These are phyloP conservation scores for Colletotrichum theobromicola DNA, from an alignment of 2,329 filamentous ascomycete genomes.

Conservation along the genomic window DNA sequence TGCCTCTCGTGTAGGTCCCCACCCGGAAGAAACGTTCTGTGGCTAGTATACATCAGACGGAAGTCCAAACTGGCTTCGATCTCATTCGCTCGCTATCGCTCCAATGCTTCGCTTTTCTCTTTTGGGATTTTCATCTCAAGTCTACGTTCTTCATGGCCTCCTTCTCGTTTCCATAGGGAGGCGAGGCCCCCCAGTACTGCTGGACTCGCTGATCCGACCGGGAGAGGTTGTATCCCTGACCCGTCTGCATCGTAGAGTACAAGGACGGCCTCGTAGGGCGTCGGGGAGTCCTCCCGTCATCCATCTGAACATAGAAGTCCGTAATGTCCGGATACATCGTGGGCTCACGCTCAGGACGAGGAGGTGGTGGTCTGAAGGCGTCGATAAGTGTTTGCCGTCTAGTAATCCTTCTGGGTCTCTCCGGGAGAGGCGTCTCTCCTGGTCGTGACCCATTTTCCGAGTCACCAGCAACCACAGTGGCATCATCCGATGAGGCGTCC, in stretches of 20 bases:
- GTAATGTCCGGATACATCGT: neutral
- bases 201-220: neutral
- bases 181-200: neutral
- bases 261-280: neutral
- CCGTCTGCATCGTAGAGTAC: neutral
- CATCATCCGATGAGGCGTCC: neutral
- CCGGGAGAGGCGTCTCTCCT: neutral
- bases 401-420: constrained; percentile 15
- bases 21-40: neutral
- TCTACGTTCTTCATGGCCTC: neutral
- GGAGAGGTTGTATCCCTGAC: neutral
- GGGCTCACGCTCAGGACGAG: neutral
- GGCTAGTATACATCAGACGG: neutral
- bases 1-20: neutral
- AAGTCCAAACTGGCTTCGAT: neutral
- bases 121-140: neutral
- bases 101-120: neutral
- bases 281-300: neutral
- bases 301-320: neutral
- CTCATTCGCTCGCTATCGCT: neutral
- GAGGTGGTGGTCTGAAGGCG: neutral
- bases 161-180: neutral
- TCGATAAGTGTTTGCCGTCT: constrained; percentile 18
- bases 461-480: neutral
- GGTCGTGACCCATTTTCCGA: neutral